Percentiles rank a stretch among this genome's conserved stretches.
Evolutionary conservation across 768 basidiomycete genomes (phyloP).

Genomic region (Megacollybia marginata): DNA sequence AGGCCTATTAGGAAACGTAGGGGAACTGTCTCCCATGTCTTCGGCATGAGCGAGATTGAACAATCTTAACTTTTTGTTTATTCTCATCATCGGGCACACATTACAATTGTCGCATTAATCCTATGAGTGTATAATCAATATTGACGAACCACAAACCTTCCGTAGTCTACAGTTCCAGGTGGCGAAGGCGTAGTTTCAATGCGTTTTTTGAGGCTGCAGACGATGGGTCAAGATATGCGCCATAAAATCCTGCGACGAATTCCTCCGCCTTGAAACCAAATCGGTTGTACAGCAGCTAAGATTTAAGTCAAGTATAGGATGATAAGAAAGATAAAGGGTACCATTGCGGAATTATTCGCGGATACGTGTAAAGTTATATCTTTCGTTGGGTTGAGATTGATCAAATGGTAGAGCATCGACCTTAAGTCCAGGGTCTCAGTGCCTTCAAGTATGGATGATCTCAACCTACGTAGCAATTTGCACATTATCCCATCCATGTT

Average conservation of each 20-base stretch:
- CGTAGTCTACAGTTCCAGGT: conserved; percentile 11
- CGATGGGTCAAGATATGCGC: conserved; percentile 62
- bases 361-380: conserved; percentile 84
- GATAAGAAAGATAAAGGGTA: conserved; percentile 20
- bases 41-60: background rate
- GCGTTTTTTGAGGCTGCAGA: conserved; percentile 77
- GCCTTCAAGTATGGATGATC: background rate
- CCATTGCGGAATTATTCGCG: conserved; percentile 75
- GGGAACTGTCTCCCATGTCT: background rate
- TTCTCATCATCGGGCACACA: no score
- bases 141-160: no score
- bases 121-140: no score
- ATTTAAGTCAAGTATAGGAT: background rate
- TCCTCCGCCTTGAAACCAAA: conserved; percentile 88
- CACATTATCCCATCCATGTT: conserved; percentile 73
- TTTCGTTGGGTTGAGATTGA: conserved; percentile 60
- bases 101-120: no score
- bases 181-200: conserved; percentile 67
- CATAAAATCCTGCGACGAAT: conserved; percentile 77
- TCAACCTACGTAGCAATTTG: conserved; percentile 63
- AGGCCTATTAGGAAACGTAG: background rate
- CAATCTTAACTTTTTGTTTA: background rate
- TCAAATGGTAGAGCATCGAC: conserved; percentile 72
- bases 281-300: conserved; percentile 70
- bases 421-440: conserved; percentile 23